Base-by-base conservation (phyloP, 164 flowering plant genomes). In the Macadamia integrifolia region DNA sequence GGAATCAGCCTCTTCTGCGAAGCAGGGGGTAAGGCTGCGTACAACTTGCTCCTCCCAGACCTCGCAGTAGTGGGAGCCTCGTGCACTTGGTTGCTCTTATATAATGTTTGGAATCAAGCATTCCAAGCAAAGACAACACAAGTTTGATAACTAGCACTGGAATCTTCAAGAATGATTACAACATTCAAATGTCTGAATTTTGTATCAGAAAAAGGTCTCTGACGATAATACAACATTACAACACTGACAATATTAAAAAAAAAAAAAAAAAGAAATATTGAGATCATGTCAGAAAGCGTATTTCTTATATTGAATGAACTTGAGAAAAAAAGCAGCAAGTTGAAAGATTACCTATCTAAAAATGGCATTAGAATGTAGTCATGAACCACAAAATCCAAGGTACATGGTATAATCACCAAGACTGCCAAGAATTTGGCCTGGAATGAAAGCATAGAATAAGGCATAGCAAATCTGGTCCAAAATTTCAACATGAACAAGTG, bases 321-420 rank as follows among this genome's bases (percentile, higher is more conserved):
- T 28, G 23, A 10, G 10, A 12, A 40, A 15, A 31, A 61, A 3
- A 57, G 30, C 8, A 28, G 57, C 55, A 60, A 66, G 63, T 49
- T 53, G 23, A 56, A 49, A 35, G 5, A 55, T 5, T 79, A 93
- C 98, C 97, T 91, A 82, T 94, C 98, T 62, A 94, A 77, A 73
- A 94, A 94, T 64, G 99, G 99, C 99, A 94, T 86, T 72, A 94
- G 93, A 79, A 89, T 86, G 75, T 87, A 92, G 75, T 94, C 98
- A 75, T 92, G 99, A 77, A 88, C 94, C 75, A 87, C 76, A 83
- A 88, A 88, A 80, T 92, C 99, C 84, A 92, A 66, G 59, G 83
- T 84, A 85, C 87, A 88, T 6, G 99, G 98, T 60, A 94, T 65
- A 69, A 94, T 68, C 66, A 94, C 65, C 81, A 92, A 69, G 17